Conservation (phyloP, 139 green algal genomes). For the Coelastrella sp. region DNA sequence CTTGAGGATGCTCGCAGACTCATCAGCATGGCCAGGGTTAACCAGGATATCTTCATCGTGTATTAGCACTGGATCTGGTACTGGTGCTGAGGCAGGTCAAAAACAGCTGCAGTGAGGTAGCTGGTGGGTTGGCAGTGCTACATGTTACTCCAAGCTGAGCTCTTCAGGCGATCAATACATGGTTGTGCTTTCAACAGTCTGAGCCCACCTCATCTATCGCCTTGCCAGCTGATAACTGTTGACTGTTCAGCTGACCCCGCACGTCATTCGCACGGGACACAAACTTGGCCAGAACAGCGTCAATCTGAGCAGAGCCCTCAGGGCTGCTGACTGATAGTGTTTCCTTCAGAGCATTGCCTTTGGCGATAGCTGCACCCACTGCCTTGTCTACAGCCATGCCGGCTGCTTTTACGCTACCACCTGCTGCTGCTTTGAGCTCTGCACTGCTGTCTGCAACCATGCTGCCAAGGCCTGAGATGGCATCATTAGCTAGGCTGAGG, state of each 20-base stretch:
- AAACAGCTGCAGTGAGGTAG: no score
- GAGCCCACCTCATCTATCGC: slow-evolving; percentile 16
- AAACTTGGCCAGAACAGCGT: slow-evolving; percentile 38
- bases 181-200: not conserved
- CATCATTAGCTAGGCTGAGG: slow-evolving; percentile 11
- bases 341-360: slow-evolving; percentile 28
- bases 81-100: no score
- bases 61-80: no score
- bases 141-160: no score
- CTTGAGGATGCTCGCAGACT: no score
- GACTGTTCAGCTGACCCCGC: slow-evolving; percentile 6
- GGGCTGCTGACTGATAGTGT: not conserved
- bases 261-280: slow-evolving; percentile 32
- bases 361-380: not conserved
- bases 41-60: no score
- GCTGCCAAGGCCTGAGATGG: slow-evolving; percentile 20
- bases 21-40: no score
- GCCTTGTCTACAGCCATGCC: slow-evolving; percentile 27
- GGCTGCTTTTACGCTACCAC: slow-evolving; percentile 24
- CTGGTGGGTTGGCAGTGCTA: no score
- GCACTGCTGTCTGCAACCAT: slow-evolving; percentile 6
- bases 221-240: not conserved
- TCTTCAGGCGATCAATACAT: not conserved
- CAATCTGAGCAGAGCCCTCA: slow-evolving; percentile 3
- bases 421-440: slow-evolving; percentile 4